Percentiles rank a stretch among this genome's conserved stretches.
Evolutionary conservation across 2,329 filamentous ascomycete species (phyloP).

Genomic region (Claviceps sp.): DNA sequence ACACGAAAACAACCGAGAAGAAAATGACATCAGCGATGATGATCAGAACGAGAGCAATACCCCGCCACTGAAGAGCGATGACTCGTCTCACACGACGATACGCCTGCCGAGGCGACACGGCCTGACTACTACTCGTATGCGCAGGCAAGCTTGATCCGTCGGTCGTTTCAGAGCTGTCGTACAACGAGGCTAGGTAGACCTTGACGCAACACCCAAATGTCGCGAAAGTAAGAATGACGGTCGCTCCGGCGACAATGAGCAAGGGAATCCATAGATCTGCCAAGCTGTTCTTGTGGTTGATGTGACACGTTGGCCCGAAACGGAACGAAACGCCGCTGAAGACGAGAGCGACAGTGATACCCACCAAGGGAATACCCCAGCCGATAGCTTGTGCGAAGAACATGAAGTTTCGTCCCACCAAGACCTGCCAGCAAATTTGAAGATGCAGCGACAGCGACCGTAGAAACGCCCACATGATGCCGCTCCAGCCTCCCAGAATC

Average conservation of each 20-base stretch:
- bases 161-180: conserved; percentile 57
- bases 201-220: conserved; percentile 92
- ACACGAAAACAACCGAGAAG: conserved; percentile 84
- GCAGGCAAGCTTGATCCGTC: conserved; percentile 56
- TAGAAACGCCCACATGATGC: conserved; percentile 82
- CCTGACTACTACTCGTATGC: conserved; percentile 62
- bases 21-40: conserved; percentile 88
- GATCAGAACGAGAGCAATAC: conserved; percentile 77
- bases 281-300: conserved; percentile 78
- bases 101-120: conserved; percentile 71
- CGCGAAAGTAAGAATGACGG: conserved; percentile 66
- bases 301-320: conserved; percentile 83
- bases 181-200: conserved; percentile 76
- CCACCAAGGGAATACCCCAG: conserved; percentile 70
- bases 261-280: conserved; percentile 84
- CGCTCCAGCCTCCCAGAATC: conserved; percentile 72
- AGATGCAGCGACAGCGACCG: conserved; percentile 85
- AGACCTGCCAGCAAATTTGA: conserved; percentile 94
- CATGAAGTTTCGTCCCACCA: conserved; percentile 82
- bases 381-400: conserved; percentile 66
- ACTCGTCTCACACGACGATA: conserved; percentile 79
- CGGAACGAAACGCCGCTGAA: conserved; percentile 89
- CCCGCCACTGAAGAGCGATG: conserved; percentile 85
- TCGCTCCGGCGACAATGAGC: conserved; percentile 60
- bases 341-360: conserved; percentile 62